Base-by-base conservation (phyloP, 169 alveolate genomes). In the Cryptosporidium muris region DNA sequence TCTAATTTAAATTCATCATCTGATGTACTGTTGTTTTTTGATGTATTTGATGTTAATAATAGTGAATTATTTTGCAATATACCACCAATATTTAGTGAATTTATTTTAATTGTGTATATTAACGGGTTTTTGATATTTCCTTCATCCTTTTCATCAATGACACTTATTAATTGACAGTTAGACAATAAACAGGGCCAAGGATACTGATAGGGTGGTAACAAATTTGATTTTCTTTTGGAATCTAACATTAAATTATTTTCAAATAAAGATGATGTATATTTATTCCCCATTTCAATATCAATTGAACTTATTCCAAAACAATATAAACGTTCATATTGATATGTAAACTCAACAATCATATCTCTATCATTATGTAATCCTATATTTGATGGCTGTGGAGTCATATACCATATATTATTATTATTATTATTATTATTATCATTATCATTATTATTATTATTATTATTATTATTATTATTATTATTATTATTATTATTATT, bases 141-240 rank as follows among this genome's bases (percentile, higher is more conserved):
- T 9, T 16, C 2, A 14, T 25, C 37, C 1, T 58, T 45, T 12
- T 58, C n/a, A 45, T 58, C 85, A 14, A 25, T 51, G 38, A 74
- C 51, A 11, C 64, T 54, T 37, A 74, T 52, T 25, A 74, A 36
- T 43, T 74, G 67, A 36, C 85, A 74, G 16, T 74, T 63, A 2
- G 85, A 74, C 16, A 74, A 42, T 5, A 74, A 52, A n/a, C 85
- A 66, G 3, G 85, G 85, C 85, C 85, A 74, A 12, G 85, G 85
- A 37, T 74, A 74, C 63, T 74, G 85, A 38, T 58, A 74, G 34
- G 85, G 85, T 43, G 85, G 85, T 40, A 74, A 51, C 14, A 74
- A 37, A 43, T 74, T 74, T 4, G 85, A 74, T 11, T 74, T 74
- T 6, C 60, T 74, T 16, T 74, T 63, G 1, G 60, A 45, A 60